phyloP scores from a whole-genome alignment of 1,139 yeast genomes.

The Pichia sp. region DNA sequence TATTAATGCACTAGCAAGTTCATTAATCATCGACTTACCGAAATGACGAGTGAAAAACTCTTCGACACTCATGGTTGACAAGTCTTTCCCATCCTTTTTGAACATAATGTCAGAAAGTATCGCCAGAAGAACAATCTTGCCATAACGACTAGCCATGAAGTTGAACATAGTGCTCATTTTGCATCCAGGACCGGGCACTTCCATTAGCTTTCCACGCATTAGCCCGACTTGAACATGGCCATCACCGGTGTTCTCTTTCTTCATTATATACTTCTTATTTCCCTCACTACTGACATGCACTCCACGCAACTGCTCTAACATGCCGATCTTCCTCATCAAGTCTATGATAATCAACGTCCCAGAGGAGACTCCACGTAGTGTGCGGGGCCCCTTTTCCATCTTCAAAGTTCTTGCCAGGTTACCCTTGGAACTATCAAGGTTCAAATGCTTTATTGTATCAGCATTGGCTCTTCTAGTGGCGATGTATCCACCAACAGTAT shows the following conservation, averaged over 20 bases:
- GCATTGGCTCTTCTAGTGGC: conserved; percentile 32
- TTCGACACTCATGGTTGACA: conserved; percentile 33
- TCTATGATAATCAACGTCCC: conserved; percentile 61
- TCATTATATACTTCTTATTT: conserved; percentile 54
- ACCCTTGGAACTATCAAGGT: conserved; percentile 23
- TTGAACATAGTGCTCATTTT: conserved; percentile 26
- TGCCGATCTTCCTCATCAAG: conserved; percentile 40
- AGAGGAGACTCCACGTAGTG: conserved; percentile 61
- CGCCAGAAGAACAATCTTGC: conserved; percentile 29
- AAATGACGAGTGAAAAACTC: conserved; percentile 64
- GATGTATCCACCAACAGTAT: conserved; percentile 76
- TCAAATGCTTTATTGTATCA: not conserved
- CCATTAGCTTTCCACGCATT: conserved; percentile 38
- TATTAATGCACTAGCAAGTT: conserved; percentile 70
- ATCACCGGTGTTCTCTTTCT: conserved; percentile 15
- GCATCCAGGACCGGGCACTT: conserved; percentile 44
- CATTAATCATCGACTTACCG: conserved; percentile 51
- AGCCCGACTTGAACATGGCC: conserved; percentile 15
- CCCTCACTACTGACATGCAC: conserved; percentile 45
- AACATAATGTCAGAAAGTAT: conserved; percentile 40
- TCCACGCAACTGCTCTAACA: conserved; percentile 39
- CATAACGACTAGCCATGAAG: conserved; percentile 39
- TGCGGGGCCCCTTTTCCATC: conserved; percentile 71
- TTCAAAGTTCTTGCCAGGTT: conserved; percentile 1
- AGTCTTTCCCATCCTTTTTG: conserved; percentile 13